Conservation (phyloP, 768 basidiomycete genomes). For the Podaxis sp. region DNA sequence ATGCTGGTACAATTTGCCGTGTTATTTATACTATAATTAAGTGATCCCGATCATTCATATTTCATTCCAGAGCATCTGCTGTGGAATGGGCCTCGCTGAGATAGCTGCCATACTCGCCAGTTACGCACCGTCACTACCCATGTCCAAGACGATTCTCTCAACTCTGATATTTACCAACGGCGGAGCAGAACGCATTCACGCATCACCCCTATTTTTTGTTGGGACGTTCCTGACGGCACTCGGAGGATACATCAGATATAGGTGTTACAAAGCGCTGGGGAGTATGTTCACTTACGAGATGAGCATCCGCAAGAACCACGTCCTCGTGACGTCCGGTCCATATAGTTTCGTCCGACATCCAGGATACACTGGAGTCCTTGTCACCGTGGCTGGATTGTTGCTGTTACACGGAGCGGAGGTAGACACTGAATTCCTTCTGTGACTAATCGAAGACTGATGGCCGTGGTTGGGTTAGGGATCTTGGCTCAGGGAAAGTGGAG, state of each 20-base stretch:
- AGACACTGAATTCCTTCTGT: conserved; percentile 16
- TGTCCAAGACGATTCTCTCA: conserved; percentile 27
- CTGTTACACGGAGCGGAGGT: conserved; percentile 38
- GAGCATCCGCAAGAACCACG: conserved; percentile 45
- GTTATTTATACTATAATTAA: background rate
- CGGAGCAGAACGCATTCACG: conserved; percentile 23
- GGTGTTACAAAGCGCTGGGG: conserved; percentile 48
- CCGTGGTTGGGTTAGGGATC: conserved; percentile 32
- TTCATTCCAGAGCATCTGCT: conserved; percentile 33
- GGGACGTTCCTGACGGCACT: conserved; percentile 38
- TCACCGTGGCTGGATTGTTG: conserved; percentile 33
- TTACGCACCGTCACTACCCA: conserved; percentile 21
- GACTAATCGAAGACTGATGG: background rate
- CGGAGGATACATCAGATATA: conserved; percentile 41
- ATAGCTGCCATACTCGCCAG: conserved; percentile 34
- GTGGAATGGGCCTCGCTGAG: conserved; percentile 39
- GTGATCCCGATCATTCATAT: background rate
- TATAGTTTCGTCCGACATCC: conserved; percentile 52
- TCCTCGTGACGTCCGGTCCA: conserved; percentile 46
- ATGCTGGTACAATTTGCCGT: conserved; percentile 6
- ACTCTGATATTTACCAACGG: conserved; percentile 25
- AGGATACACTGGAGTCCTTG: conserved; percentile 44
- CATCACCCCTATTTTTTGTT: conserved; percentile 32
- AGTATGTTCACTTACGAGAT: conserved; percentile 52
- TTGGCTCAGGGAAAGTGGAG: conserved; percentile 44